phyloP scores from a whole-genome alignment of 306 rosid genomes.

The Dalbergia cochinchinensis region DNA sequence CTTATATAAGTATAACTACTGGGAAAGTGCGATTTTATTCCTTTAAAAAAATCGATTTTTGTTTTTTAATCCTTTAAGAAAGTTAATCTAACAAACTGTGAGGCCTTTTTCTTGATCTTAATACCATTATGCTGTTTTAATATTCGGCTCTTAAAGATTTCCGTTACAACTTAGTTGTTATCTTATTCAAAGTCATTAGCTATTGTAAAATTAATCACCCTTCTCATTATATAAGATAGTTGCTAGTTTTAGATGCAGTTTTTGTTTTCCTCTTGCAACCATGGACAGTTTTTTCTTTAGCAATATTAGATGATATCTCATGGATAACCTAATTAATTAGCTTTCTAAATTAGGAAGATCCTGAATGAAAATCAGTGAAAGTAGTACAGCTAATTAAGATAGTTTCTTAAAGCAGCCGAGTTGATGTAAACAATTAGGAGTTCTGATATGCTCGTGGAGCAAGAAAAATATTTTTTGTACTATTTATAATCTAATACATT shows the following conservation, averaged over 20 bases:
- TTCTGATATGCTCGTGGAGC: too few relatives aligned
- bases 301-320: neutral
- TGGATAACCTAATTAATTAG: neutral
- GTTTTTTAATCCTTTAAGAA: slow-evolving; percentile 2
- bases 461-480: too few relatives aligned
- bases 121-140: slow-evolving; percentile 8
- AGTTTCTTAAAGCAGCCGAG: neutral
- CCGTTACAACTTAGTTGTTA: slow-evolving; percentile 9
- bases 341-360: neutral
- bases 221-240: neutral
- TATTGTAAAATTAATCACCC: neutral
- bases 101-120: slow-evolving; percentile 14
- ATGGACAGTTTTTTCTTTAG: neutral
- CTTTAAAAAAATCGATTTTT: slow-evolving; percentile 29
- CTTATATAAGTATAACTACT: neutral
- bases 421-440: too few relatives aligned
- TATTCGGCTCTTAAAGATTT: slow-evolving; percentile 29
- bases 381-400: neutral
- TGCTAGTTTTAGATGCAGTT: neutral
- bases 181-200: neutral
- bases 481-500: too few relatives aligned
- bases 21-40: slow-evolving; percentile 40
- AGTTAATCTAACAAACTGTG: slow-evolving; percentile 25
- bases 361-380: slow-evolving; percentile 8
- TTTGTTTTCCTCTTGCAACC: neutral